phyloP scores from a whole-genome alignment of 2,329 filamentous ascomycete genomes.

The Stachybotrys elegans region DNA sequence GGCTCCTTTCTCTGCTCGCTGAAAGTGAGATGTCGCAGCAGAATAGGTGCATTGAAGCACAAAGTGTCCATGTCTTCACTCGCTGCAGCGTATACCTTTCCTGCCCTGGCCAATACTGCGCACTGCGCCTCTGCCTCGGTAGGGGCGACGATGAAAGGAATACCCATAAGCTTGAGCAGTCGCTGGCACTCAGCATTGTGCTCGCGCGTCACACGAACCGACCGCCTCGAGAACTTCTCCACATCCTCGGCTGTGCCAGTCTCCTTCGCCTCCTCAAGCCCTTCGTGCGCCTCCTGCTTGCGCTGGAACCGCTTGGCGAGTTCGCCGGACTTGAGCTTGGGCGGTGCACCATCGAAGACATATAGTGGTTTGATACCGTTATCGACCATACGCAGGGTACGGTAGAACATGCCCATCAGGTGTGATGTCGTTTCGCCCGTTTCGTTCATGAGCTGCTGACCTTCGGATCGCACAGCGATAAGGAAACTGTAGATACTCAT shows the following conservation, averaged over 20 bases:
- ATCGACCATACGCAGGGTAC: conserved; percentile 94
- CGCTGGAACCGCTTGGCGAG: conserved; percentile 93
- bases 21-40: conserved; percentile 90
- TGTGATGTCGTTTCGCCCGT: conserved; percentile 95
- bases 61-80: conserved; percentile 99
- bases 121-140: conserved; percentile 98
- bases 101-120: conserved; percentile 79
- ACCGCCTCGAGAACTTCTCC: conserved; percentile 92
- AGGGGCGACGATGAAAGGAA: conserved; percentile 90
- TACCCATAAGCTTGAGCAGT: conserved; percentile 88
- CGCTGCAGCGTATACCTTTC: conserved; percentile 94
- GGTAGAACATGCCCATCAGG: conserved; percentile 99
- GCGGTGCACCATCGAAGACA: conserved; percentile 94
- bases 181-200: conserved; percentile 94
- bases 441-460: conserved; percentile 93
- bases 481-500: conserved; percentile 99
- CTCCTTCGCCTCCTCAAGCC: conserved; percentile 92
- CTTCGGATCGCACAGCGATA: conserved; percentile 93
- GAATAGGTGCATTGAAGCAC: conserved; percentile 87
- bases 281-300: conserved; percentile 86
- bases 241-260: conserved; percentile 95
- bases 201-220: conserved; percentile 90
- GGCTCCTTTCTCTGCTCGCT: conserved; percentile 97
- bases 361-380: conserved; percentile 98
- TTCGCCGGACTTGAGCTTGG: conserved; percentile 96